Evolutionary conservation across 352 stramenopile species (phyloP), one percentile per base, ranked within the genome.

Genomic region (Aphanomyces invadans): DNA sequence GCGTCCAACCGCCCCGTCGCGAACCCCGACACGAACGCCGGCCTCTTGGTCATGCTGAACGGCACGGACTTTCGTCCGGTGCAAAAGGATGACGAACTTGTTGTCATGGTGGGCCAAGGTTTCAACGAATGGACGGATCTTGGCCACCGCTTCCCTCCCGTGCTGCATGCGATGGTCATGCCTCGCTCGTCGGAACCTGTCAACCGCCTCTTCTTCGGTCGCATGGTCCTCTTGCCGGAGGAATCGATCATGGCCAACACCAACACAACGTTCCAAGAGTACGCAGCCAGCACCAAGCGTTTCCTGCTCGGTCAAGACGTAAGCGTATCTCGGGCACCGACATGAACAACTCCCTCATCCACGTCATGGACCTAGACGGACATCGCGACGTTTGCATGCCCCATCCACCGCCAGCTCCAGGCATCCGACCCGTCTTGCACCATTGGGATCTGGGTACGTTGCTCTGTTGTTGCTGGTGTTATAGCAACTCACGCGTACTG

Each of bases 51-150:
- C 60, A 69, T 89, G 68, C 65, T 71, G 15, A 71, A 74, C 19
- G 79, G 79, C 21, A 73, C 88, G 62, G 74, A 76, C 15, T 79
- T 89, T 55, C 79, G 76, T 15, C 82, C 82, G 0, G 61, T 86
- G n/a, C 71, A 90, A 21, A 70, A 86, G 31, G 67, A 74, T 0
- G 79, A 90, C 68, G 84, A 93, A 54, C 74, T 93, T 36, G 74
- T 93, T 70, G 74, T 93, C 54, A 93, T 93, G 84, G 65, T 89
- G 1, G 84, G 84, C 45, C 82, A 81, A 42, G 84, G 80, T 1
- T 86, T 87, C 55, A 74, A 83, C 55, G 71, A 88, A 48, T 93
- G 82, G 82, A 21, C 11, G 36, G 38, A 67, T 33, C 23, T 57
- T 10, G 76, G 55, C 7, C 81, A 77, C 2, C 70, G 72, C 12